phyloP scores from a whole-genome alignment of 176 grass and related monocot genomes.

The Phoenix roebelenii region DNA sequence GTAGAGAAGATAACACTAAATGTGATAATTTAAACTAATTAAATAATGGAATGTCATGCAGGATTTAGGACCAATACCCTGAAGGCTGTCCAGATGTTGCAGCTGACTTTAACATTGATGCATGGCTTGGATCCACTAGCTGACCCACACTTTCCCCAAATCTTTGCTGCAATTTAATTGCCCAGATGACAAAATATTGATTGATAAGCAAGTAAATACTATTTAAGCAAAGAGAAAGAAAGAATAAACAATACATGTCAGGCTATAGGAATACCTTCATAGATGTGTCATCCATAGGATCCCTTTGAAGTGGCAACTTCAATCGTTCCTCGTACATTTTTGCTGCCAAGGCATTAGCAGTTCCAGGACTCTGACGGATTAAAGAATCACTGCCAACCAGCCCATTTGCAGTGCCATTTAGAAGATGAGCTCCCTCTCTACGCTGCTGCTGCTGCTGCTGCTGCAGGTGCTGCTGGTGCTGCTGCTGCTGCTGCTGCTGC shows the following conservation, averaged over 20 bases:
- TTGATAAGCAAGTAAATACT: not conserved
- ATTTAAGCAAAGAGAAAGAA: too few relatives aligned
- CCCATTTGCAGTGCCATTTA: constrained; percentile 69
- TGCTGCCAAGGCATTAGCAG: constrained; percentile 85
- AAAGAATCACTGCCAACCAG: constrained; percentile 54
- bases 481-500: constrained; percentile 12
- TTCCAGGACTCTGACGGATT: constrained; percentile 47
- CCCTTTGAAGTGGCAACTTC: constrained; percentile 8
- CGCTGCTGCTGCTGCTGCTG: constrained; percentile 35
- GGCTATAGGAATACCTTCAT: too few relatives aligned
- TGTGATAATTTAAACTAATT: not conserved
- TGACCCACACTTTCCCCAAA: constrained; percentile 77
- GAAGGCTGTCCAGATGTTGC: constrained; percentile 69
- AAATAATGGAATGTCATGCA: constrained; percentile 2
- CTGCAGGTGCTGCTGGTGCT: constrained; percentile 17
- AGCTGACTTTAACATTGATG: constrained; percentile 75
- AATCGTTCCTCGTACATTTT: constrained; percentile 96
- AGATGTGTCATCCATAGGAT: too few relatives aligned
- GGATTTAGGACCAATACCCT: constrained; percentile 46
- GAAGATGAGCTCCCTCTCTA: constrained; percentile 61
- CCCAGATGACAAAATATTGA: too few relatives aligned
- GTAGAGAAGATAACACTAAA: too few relatives aligned
- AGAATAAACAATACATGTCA: not conserved
- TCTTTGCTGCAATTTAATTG: constrained; percentile 51
- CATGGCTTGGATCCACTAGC: constrained; percentile 68